Percentiles rank a stretch among this genome's conserved stretches.
These are phyloP conservation scores for Saussurea involucrata DNA, from an alignment of 129 eudicot species.

Conservation along the genomic window DNA sequence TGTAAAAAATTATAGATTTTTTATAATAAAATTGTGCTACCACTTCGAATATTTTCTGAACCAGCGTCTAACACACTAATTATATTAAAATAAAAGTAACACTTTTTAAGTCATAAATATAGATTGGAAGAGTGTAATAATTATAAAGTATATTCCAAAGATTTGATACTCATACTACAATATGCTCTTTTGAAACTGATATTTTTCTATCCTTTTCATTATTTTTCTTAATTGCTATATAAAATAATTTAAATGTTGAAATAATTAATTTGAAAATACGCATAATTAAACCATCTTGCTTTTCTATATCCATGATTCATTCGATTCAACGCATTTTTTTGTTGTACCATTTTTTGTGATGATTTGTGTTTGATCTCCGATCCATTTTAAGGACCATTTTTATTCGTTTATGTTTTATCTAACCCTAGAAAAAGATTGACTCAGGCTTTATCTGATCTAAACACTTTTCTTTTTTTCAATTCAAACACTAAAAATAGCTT, in stretches of 20 bases:
- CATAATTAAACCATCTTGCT: neutral
- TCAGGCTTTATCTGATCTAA: too few relatives aligned
- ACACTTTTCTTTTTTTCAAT: too few relatives aligned
- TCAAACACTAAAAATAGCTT: too few relatives aligned
- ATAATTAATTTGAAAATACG: neutral
- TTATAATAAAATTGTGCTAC: too few relatives aligned
- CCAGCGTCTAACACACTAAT: too few relatives aligned
- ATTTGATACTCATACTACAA: neutral
- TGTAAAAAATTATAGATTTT: too few relatives aligned
- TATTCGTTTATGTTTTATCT: too few relatives aligned
- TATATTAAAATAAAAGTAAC: neutral
- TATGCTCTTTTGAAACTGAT: neutral
- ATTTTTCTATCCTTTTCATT: neutral
- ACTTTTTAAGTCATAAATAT: neutral
- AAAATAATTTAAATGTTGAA: too few relatives aligned
- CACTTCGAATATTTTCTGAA: too few relatives aligned
- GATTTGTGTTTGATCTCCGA: neutral
- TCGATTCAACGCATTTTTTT: neutral
- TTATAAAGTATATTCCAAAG: neutral
- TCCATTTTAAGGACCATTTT: neutral
- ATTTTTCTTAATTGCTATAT: too few relatives aligned
- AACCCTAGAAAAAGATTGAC: too few relatives aligned
- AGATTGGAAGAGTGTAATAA: neutral
- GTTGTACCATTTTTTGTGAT: neutral
- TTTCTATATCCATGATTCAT: neutral